Conservation (phyloP, 345 rosid genomes). For the Schrenkiella parvula region DNA sequence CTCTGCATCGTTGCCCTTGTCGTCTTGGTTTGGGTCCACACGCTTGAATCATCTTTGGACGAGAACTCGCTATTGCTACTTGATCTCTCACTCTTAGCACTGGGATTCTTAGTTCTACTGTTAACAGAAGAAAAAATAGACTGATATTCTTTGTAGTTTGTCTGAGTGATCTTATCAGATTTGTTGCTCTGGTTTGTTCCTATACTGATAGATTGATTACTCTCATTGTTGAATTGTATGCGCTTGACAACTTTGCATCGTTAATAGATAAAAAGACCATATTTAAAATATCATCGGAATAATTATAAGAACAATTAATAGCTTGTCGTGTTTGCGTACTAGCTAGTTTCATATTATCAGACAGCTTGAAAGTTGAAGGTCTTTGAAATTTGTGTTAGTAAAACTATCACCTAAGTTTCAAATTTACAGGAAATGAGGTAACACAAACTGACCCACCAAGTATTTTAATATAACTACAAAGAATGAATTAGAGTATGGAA, state of each 20-base stretch:
- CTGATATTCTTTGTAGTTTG: background rate
- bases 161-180: background rate
- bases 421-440: no score
- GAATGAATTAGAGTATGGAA: no score
- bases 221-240: background rate
- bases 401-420: no score
- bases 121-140: conserved; percentile 69
- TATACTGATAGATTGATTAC: background rate
- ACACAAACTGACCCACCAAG: no score
- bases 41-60: conserved; percentile 57
- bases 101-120: conserved; percentile 66
- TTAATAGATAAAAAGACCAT: no score
- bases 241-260: background rate
- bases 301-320: no score
- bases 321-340: no score
- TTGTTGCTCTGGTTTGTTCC: background rate
- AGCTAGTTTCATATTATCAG: no score
- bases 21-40: conserved; percentile 77
- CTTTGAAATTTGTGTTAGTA: no score
- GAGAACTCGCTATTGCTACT: conserved; percentile 70
- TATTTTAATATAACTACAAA: no score
- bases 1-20: conserved; percentile 81
- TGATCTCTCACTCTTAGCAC: conserved; percentile 57
- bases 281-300: no score
- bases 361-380: no score